Conservation (phyloP, 192 early-diverging fungal species). For the Piromyces sp. region DNA sequence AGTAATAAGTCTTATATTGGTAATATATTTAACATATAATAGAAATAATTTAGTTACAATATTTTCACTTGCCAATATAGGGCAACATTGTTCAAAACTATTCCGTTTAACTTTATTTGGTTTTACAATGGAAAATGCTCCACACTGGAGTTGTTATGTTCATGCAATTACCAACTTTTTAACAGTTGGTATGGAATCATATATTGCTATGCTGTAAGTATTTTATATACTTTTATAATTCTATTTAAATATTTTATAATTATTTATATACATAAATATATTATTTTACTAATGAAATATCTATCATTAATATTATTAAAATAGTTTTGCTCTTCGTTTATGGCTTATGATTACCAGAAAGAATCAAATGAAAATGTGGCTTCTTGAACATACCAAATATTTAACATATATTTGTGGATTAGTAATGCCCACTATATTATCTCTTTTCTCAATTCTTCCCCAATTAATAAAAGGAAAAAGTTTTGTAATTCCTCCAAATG, state of each 20-base stretch:
- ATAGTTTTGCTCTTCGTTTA: not conserved
- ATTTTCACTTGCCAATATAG: not conserved
- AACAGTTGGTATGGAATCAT: not conserved
- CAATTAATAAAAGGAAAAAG: not conserved
- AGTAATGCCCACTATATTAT: not conserved
- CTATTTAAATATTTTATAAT: no score
- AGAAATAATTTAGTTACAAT: not conserved
- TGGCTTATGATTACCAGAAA: not conserved
- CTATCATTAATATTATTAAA: no score
- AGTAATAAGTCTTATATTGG: not conserved
- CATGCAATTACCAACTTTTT: not conserved
- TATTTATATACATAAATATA: no score
- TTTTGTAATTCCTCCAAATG: not conserved
- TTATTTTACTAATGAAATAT: no score
- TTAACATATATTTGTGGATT: not conserved
- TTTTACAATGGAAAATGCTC: not conserved
- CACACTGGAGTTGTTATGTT: not conserved
- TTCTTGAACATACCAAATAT: not conserved
- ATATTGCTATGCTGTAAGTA: not conserved
- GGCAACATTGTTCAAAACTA: not conserved
- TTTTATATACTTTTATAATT: no score
- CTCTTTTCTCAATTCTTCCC: not conserved
- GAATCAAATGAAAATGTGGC: not conserved
- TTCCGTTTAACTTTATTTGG: not conserved
- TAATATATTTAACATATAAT: not conserved